Base-by-base conservation (phyloP, 768 basidiomycete genomes). In the Mycena belliarum region DNA sequence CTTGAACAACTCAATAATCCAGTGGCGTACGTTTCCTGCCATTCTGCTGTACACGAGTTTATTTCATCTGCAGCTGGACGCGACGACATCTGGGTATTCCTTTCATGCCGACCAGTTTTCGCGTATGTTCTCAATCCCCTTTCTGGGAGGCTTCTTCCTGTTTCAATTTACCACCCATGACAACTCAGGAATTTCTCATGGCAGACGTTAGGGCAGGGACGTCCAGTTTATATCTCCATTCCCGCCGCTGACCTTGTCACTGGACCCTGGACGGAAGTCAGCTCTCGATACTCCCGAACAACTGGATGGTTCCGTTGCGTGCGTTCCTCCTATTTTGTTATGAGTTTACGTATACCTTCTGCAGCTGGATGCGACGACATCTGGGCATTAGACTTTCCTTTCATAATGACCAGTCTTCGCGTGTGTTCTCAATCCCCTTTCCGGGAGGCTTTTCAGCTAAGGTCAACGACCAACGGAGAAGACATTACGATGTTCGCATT, bases 111-210 rank as follows among this genome's bases (percentile, higher is more conserved):
- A n/a, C 4, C 54, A 49, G 15, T 60, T 60, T 24, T 60, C 56
- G 37, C 56, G 55, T n/a, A n/a, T 11, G 59, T 60, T 16, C 59
- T 55, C 32, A 54, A 60, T 24, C 59, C 59, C 11, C 55, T 54
- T 52, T 49, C 56, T 16, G 54, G 55, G 15, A 54, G 56, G 25
- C 59, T 21, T 60, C n/a, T n/a, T n/a, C n/a, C n/a, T n/a, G n/a
- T n/a, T n/a, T n/a, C n/a, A n/a, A n/a, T n/a, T 60, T 38, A 60
- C 59, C 1, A 60, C 59, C 38, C 59, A 60, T 45, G 55, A 60
- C 59, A 60, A 60, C n/a, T 54, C 59, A 18, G 59, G 59, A 2
- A 60, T 60, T n/a, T 32, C 55, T 60, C n/a, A 60, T 50, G 9
- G 59, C 59, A 14, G 37, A 23, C 24, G 15, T 52, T 49, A 21